These are phyloP conservation scores for Penicillium silybi DNA, from an alignment of 495 filamentous ascomycete genomes.

Conservation along the genomic window DNA sequence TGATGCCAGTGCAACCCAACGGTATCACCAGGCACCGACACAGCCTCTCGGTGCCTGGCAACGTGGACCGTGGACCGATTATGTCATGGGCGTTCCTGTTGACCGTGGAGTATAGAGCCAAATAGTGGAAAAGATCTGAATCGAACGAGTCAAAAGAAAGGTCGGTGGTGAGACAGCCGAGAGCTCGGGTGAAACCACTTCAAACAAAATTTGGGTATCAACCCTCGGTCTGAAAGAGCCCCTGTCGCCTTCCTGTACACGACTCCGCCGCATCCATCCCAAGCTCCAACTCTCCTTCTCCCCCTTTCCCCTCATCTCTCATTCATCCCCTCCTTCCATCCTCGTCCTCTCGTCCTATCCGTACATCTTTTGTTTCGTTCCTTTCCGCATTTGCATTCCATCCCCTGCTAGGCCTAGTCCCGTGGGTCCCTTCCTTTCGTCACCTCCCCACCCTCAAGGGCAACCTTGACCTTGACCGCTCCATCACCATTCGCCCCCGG, in stretches of 20 bases:
- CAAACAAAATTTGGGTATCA: constrained; percentile 13
- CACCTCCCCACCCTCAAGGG: constrained; percentile 9
- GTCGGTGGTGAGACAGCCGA: neutral
- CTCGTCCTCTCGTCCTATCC: neutral
- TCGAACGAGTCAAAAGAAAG: neutral
- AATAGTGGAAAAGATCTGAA: neutral
- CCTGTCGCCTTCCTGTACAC: constrained; percentile 1
- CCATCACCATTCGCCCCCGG: constrained; percentile 8
- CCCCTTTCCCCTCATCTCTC: constrained; percentile 1
- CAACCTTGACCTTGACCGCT: constrained; percentile 26
- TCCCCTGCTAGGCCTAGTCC: constrained; percentile 2
- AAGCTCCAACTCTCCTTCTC: constrained; percentile 2
- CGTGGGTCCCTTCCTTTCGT: constrained; percentile 8
- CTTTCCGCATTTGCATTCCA: constrained; percentile 4
- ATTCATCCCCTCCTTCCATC: neutral
- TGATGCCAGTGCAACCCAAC: neutral
- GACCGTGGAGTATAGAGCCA: neutral
- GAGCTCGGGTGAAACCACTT: neutral
- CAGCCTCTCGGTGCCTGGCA: neutral
- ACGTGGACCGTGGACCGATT: neutral
- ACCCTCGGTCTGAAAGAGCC: constrained; percentile 3
- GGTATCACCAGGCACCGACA: neutral
- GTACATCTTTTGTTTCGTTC: constrained; percentile 1
- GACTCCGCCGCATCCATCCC: constrained; percentile 9
- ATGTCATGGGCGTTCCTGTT: constrained; percentile 3